Evolutionary conservation across 306 rosid genomes (phyloP).

Genomic region (Begonia fuchsioides): DNA sequence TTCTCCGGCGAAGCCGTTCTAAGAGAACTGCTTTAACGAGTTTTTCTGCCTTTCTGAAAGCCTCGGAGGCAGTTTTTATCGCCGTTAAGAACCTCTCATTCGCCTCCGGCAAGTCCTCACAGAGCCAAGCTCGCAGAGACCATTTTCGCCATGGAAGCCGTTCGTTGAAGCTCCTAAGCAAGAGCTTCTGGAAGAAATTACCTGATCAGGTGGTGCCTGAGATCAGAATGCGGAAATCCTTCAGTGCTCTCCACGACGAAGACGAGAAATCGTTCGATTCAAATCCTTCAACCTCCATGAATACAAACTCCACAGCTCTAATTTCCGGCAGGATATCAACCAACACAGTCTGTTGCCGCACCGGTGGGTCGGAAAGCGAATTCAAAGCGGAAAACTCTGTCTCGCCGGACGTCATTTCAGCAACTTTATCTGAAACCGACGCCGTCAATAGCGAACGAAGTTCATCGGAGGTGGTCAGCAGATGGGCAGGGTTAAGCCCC

Average conservation of each 20-base stretch:
- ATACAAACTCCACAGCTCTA: not conserved
- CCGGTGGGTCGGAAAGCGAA: slow-evolving; percentile 57
- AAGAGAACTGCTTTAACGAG: slow-evolving; percentile 15
- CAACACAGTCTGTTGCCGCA: slow-evolving; percentile 9
- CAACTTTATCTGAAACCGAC: slow-evolving; percentile 19
- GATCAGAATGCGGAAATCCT: slow-evolving; percentile 22
- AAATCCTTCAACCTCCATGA: not conserved
- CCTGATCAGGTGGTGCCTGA: not conserved
- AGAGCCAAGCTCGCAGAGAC: slow-evolving; percentile 9
- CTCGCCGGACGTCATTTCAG: slow-evolving; percentile 14
- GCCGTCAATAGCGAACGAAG: slow-evolving; percentile 4
- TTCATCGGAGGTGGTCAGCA: slow-evolving; percentile 13
- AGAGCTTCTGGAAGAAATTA: slow-evolving; percentile 33
- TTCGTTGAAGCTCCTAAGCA: slow-evolving; percentile 34
- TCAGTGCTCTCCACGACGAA: slow-evolving; percentile 15
- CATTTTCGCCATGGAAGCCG: slow-evolving; percentile 25
- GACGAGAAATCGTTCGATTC: slow-evolving; percentile 13
- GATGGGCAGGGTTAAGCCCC: slow-evolving; percentile 9
- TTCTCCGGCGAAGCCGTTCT: slow-evolving; percentile 8
- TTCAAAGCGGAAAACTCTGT: slow-evolving; percentile 15
- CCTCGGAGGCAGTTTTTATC: slow-evolving; percentile 38
- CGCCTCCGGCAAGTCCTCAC: slow-evolving; percentile 10
- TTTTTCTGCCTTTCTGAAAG: slow-evolving; percentile 32
- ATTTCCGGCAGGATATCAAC: slow-evolving; percentile 1
- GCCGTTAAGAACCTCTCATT: slow-evolving; percentile 35